phyloP scores from a whole-genome alignment of 2,329 filamentous ascomycete genomes.

The Nemania sp. region DNA sequence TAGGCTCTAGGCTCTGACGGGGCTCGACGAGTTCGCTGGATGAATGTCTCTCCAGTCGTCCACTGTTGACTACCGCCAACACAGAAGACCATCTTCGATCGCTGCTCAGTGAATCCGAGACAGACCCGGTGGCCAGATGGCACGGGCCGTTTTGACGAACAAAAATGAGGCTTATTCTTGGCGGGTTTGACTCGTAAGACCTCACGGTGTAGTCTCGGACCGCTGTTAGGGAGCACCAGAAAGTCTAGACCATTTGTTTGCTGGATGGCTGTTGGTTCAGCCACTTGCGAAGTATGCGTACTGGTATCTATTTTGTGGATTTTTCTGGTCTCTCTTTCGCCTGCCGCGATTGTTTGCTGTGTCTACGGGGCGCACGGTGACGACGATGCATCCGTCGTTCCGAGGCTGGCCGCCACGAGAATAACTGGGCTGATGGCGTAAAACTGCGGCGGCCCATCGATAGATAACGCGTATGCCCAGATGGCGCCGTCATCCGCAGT shows the following conservation, averaged over 20 bases:
- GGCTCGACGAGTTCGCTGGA: background rate
- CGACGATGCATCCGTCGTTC: constrained; percentile 5
- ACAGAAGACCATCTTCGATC: background rate
- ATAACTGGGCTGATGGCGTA: constrained; percentile 1
- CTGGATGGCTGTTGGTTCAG: background rate
- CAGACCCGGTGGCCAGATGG: background rate
- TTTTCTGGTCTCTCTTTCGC: too few relatives aligned
- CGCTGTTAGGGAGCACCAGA: background rate
- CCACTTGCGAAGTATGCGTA: too few relatives aligned
- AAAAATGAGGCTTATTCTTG: background rate
- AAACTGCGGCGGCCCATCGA: constrained; percentile 6
- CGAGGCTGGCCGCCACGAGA: constrained; percentile 7
- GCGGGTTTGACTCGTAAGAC: constrained; percentile 18
- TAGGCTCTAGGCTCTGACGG: constrained; percentile 2
- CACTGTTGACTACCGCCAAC: background rate
- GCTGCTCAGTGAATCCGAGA: too few relatives aligned
- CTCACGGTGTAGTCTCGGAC: too few relatives aligned
- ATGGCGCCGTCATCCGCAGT: constrained; percentile 8
- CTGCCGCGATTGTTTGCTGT: too few relatives aligned
- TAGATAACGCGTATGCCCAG: constrained; percentile 2
- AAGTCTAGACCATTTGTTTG: background rate
- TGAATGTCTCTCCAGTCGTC: constrained; percentile 10
- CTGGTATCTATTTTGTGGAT: too few relatives aligned
- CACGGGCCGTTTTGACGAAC: constrained; percentile 8
- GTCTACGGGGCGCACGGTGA: constrained; percentile 6